A percentile compares a stretch with the other conserved stretches of the same genome.
phyloP scores from a whole-genome alignment of 495 filamentous ascomycete species.

The Pseudomonodictys pantanalensis region DNA sequence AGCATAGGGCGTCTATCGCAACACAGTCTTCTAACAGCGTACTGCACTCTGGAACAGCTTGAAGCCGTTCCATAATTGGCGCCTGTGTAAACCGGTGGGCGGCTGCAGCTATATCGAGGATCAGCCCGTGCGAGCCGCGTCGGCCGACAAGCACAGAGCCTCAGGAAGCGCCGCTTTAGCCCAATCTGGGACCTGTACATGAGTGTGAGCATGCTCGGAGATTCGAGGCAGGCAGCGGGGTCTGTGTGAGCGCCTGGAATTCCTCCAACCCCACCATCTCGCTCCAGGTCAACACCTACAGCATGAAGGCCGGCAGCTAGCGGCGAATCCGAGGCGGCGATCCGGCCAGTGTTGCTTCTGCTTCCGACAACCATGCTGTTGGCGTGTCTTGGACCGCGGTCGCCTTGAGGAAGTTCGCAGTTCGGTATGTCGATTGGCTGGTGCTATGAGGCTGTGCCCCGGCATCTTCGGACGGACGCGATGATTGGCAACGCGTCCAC shows the following conservation, averaged over 20 bases:
- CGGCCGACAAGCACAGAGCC: slow-evolving; percentile 29
- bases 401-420: neutral
- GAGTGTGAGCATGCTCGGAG: neutral
- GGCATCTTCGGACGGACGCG: slow-evolving; percentile 4
- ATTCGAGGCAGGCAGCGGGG: slow-evolving; percentile 4
- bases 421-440: neutral
- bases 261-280: neutral
- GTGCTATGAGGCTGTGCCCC: slow-evolving; percentile 10
- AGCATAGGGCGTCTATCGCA: no score
- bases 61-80: neutral
- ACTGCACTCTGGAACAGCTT: no score
- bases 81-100: slow-evolving; percentile 23
- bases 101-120: slow-evolving; percentile 18
- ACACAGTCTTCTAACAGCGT: no score
- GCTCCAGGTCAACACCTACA: neutral
- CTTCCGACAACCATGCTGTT: slow-evolving; percentile 2
- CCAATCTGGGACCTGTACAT: neutral
- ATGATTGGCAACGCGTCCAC: neutral
- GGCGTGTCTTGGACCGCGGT: neutral
- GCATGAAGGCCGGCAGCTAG: neutral
- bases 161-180: slow-evolving; percentile 23
- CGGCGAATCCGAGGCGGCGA: slow-evolving; percentile 25
- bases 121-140: slow-evolving; percentile 15
- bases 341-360: neutral
- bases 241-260: slow-evolving; percentile 1